Base-by-base conservation (phyloP, 1,139 yeast genomes). In the Scheffersomyces titani region DNA sequence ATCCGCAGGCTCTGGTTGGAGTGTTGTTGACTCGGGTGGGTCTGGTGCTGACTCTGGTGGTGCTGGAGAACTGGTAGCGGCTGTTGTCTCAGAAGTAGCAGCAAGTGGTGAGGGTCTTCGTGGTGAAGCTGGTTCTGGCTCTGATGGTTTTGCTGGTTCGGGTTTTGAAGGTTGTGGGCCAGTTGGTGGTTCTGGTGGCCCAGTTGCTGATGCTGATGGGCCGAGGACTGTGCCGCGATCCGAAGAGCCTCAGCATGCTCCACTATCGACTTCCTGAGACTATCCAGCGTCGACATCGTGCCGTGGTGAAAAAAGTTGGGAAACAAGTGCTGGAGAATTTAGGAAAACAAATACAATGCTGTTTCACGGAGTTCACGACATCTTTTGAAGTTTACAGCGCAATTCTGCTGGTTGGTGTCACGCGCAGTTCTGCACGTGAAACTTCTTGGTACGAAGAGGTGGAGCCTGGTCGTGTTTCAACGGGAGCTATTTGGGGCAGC, bases 51-150 rank as follows among this genome's bases (percentile, higher is more conserved):
- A 18, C 49, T 56, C 50, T 57, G 58, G 44, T 57, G 61, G 36
- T 54, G 58, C 16, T 50, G 63, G 51, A 55, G 62, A 13, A 57
- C 60, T 24, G 56, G 61, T 49, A 60, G 63, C n/a, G 51, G 59
- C 48, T 59, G 62, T 19, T 61, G 66, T 21, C 57, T 67, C 44
- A 60, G 66, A 7, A 59, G 57, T 1, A 51, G 21, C 44, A 52
- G 60, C 44, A 54, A 53, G 11, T 56, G 57, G 24, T 55, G 49
- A 48, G 51, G 57, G 22, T 51, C 53, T 22, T 44, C 49, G 40
- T 49, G 54, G 44, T 57, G 55, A 18, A 21, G 47, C 36, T 44
- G 52, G 45, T 54, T 56, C 11, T 51, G 54, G 44, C 52, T 55
- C 30, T 52, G 55, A 16, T 57, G 59, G n/a, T 53, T 54, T 30